These are phyloP conservation scores for Sclerotinia minor DNA, from an alignment of 2,329 filamentous ascomycete species.

Conservation along the genomic window DNA sequence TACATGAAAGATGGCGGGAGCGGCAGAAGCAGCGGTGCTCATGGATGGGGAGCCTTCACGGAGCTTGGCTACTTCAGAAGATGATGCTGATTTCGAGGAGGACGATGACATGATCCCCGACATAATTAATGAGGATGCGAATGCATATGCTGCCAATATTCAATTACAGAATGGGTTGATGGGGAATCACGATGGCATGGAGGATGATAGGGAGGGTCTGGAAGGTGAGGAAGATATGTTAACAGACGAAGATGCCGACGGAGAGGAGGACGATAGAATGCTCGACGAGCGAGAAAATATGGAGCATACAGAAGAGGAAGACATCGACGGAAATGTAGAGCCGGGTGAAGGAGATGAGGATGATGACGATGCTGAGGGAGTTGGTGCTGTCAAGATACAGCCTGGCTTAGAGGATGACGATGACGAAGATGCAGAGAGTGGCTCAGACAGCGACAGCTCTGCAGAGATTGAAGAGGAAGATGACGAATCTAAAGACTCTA, in stretches of 20 bases:
- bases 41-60: slow-evolving; percentile 41
- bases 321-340: slow-evolving; percentile 44
- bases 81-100: slow-evolving; percentile 43
- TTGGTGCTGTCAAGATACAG: slow-evolving; percentile 43
- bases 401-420: slow-evolving; percentile 42
- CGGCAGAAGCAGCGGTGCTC: slow-evolving; percentile 30
- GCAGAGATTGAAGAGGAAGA: slow-evolving; percentile 44
- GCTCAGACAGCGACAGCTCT: slow-evolving; percentile 36
- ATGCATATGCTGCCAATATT: slow-evolving; percentile 42
- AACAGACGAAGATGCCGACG: slow-evolving; percentile 41
- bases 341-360: slow-evolving; percentile 48
- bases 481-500: slow-evolving; percentile 57
- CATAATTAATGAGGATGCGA: slow-evolving; percentile 36
- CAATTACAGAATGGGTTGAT: slow-evolving; percentile 42
- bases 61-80: slow-evolving; percentile 41
- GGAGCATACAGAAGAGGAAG: slow-evolving; percentile 42
- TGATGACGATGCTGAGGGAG: slow-evolving; percentile 42
- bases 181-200: slow-evolving; percentile 31
- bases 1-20: slow-evolving; percentile 24
- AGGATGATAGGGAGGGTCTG: slow-evolving; percentile 30
- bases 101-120: slow-evolving; percentile 39
- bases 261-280: slow-evolving; percentile 45
- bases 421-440: slow-evolving; percentile 43
- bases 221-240: slow-evolving; percentile 40
- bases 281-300: slow-evolving; percentile 39